Conservation (phyloP, 2,329 filamentous ascomycete species). For the Aspergillus japonicus region DNA sequence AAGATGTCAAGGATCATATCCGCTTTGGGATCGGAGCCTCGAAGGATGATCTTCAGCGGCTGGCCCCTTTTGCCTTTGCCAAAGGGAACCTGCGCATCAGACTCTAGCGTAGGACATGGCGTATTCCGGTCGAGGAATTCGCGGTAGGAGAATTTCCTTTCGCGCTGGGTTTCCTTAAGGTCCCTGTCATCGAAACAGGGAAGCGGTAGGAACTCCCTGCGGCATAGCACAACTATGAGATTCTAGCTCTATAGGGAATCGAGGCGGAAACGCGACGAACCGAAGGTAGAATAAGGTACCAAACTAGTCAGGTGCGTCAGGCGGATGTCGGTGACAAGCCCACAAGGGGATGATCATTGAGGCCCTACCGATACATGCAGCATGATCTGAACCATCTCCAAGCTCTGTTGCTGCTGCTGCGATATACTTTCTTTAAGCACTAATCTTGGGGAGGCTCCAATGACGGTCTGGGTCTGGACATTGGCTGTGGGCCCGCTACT, state of each 20-base stretch:
- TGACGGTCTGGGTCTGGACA: constrained; percentile 15
- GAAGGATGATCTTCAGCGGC: constrained; percentile 42
- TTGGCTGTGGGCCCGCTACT: constrained; percentile 12
- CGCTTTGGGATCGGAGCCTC: constrained; percentile 40
- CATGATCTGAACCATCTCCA: constrained; percentile 49
- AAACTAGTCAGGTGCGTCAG: constrained; percentile 25
- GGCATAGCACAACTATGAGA: constrained; percentile 15
- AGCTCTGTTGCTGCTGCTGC: constrained; percentile 45
- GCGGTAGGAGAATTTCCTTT: constrained; percentile 27
- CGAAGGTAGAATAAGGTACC: constrained; percentile 38
- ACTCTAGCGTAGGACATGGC: constrained; percentile 4
- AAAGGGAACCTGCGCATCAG: constrained; percentile 13
- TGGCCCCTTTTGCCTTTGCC: constrained; percentile 28
- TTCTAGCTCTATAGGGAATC: not conserved
- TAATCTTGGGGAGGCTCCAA: constrained; percentile 11
- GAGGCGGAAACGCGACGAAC: constrained; percentile 17
- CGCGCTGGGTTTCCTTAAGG: constrained; percentile 26
- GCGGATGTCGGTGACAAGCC: not conserved
- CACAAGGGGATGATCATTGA: not conserved
- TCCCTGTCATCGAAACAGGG: constrained; percentile 37
- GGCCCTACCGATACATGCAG: constrained; percentile 47
- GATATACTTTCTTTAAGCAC: constrained; percentile 14
- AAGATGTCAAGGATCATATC: constrained; percentile 50
- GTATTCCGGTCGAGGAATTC: constrained; percentile 27
- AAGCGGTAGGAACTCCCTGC: constrained; percentile 36